phyloP scores from a whole-genome alignment of 2,329 filamentous ascomycete species.

The Colletotrichum chlorophyti region DNA sequence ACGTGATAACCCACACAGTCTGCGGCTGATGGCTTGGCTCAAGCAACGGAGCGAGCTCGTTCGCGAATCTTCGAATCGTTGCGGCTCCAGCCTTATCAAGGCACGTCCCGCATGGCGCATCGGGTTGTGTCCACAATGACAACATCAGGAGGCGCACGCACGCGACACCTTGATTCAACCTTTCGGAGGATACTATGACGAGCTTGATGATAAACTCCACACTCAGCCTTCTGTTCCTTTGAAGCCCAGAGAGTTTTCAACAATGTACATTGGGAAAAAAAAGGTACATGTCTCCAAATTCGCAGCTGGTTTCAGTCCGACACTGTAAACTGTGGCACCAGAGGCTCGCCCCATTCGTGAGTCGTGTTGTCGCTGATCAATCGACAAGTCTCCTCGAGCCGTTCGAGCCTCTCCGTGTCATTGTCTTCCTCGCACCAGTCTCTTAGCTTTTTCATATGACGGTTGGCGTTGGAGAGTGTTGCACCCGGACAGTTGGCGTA shows the following conservation, averaged over 20 bases:
- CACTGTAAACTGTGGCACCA: too few relatives aligned
- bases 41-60: neutral
- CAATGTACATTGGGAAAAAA: too few relatives aligned
- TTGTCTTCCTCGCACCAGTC: slow-evolving; percentile 12
- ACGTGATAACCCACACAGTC: neutral
- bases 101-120: neutral
- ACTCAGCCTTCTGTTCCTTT: too few relatives aligned
- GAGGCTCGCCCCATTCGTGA: too few relatives aligned
- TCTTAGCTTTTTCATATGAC: slow-evolving; percentile 9
- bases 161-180: too few relatives aligned
- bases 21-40: slow-evolving; percentile 4
- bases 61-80: neutral
- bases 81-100: neutral
- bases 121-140: neutral
- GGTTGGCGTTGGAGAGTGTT: neutral
- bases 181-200: too few relatives aligned
- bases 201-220: too few relatives aligned
- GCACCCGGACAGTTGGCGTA: neutral
- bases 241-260: too few relatives aligned
- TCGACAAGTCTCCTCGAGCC: neutral
- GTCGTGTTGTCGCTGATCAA: too few relatives aligned
- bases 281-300: too few relatives aligned
- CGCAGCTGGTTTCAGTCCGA: too few relatives aligned
- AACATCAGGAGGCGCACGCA: neutral
- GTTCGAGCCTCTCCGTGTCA: neutral